Evolutionary conservation across 805 yeast genomes (phyloP).

Genomic region (Ogataea populi-albae): DNA sequence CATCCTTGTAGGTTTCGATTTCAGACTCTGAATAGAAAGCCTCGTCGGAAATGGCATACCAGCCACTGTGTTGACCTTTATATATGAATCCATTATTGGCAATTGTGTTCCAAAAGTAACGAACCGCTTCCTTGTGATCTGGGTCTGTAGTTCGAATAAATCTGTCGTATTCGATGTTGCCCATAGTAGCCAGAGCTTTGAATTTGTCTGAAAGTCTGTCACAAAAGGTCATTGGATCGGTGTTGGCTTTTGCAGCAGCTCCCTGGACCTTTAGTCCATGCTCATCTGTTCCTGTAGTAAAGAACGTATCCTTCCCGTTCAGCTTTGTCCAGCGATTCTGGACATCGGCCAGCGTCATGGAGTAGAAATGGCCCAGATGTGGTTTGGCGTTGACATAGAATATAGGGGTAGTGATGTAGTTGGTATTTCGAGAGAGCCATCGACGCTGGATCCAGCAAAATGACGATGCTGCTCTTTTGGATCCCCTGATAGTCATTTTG

Average conservation of each 20-base stretch:
- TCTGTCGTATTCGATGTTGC: slow-evolving; percentile 61
- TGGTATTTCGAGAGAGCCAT: slow-evolving; percentile 10
- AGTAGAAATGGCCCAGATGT: slow-evolving; percentile 89
- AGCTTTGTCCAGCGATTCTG: slow-evolving; percentile 68
- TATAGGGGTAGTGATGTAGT: slow-evolving; percentile 82
- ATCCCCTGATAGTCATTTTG: too few relatives aligned
- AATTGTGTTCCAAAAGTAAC: slow-evolving; percentile 66
- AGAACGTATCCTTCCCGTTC: slow-evolving; percentile 40
- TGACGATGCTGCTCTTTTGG: too few relatives aligned
- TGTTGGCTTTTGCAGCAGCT: slow-evolving; percentile 60
- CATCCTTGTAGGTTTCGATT: slow-evolving; percentile 42
- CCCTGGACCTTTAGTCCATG: slow-evolving; percentile 91
- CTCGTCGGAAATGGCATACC: slow-evolving; percentile 95
- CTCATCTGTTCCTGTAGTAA: slow-evolving; percentile 95
- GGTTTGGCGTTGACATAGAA: slow-evolving; percentile 96
- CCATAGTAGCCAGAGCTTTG: slow-evolving; percentile 54
- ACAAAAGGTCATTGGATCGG: slow-evolving; percentile 66
- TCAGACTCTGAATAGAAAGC: slow-evolving; percentile 87
- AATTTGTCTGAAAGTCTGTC: slow-evolving; percentile 68
- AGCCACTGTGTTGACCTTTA: slow-evolving; percentile 82
- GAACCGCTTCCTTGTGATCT: slow-evolving; percentile 70
- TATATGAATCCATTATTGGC: slow-evolving; percentile 63
- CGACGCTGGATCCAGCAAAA: too few relatives aligned
- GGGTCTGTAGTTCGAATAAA: slow-evolving; percentile 88
- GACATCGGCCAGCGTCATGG: slow-evolving; percentile 82